Evolutionary conservation across 2,329 filamentous ascomycete species (phyloP), one percentile per base, ranked within the genome.

Genomic region (Aspergillus ustus): DNA sequence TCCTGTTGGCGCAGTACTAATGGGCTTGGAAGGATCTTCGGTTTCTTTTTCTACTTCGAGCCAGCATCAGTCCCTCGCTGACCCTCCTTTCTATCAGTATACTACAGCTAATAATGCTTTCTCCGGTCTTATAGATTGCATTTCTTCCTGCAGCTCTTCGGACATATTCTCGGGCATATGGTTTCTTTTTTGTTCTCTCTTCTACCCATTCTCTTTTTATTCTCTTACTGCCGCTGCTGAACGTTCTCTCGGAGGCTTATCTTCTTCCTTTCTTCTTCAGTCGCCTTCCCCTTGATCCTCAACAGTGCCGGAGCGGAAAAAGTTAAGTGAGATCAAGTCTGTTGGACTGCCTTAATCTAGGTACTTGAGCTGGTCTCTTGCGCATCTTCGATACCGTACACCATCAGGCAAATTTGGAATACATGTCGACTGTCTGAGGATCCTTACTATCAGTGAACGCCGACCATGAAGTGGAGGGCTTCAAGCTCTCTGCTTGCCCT

Each of bases 391-490:
- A 53, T 20, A 49, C 54, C 31, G 51, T 17, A 8, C 45, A 59
- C 37, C 40, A 15, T 52, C 43, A 58, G 34, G 58, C 25, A 43
- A 43, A 45, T 57, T 52, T 59, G 52, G 57, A 57, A 60, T 65
- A 71, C 64, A 72, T 72, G 69, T 58, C 64, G 60, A 37, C 50
- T 63, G 56, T 66, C 55, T 67, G 57, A 63, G 56, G 49, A 43
- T 40, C 53, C 60, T 50, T 53, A 57, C 43, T 55, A 34, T 55
- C 28, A 57, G 56, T 62, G 52, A 59, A 55, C 48, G 62, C 61
- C 52, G 61, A 73, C 34, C 50, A 78, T 78, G 76, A 65, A 70
- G 70, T 73, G 69, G 74, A 67, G 64, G 63, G 64, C 64, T 59
- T 57, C 64, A 55, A 60, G 69, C 60, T 57, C 64, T 19, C 59